Base-by-base conservation (phyloP, 306 rosid species). In the Ziziphus jujuba region DNA sequence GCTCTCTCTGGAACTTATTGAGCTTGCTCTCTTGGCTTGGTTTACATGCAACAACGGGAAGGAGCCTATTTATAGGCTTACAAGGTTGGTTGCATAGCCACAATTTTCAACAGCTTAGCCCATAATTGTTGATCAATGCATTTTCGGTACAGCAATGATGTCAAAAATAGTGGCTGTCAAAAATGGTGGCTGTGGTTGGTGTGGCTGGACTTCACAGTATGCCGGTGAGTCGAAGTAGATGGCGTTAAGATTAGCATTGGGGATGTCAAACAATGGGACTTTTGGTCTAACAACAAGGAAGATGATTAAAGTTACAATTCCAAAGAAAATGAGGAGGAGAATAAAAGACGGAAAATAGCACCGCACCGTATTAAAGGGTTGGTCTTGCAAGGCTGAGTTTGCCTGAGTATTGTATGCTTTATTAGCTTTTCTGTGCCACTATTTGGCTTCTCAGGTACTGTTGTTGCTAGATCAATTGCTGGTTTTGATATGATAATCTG, bases 321-420 rank as follows among this genome's bases (percentile, higher is more conserved):
- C 99, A 67, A 85, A 85, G 82, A 93, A 80, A 68, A 93, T 88
- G n/a, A 93, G 87, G 9, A 80, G 5, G 28, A 93, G 82, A 93
- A 93, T 40, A 88, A 47, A 58, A 93, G 81, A 75, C 99, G 88
- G 15, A 85, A 35, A 13, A 80, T 21, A 12, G 97, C 92, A 66
- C 80, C 73, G 58, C 78, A 90, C 99, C 99, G 90, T 73, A 87
- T 59, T 5, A 85, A 19, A 4, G 96, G 96, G 75, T 90, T 93
- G 6, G 97, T 90, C 35, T 73, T 84, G 59, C 74, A 86, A 59
- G 71, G 80, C 47, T 31, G 71, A 34, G 85, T 79, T 34, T 66
- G 79, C 5, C 74, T 34, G 1, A 90, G 80, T 34, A 65, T 76
- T 49, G 75, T 66, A 44, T 82, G 78, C 43, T 80, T 78, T 5